These are phyloP conservation scores for Stylonectria norvegica DNA, from an alignment of 2,329 filamentous ascomycete genomes.

Conservation along the genomic window DNA sequence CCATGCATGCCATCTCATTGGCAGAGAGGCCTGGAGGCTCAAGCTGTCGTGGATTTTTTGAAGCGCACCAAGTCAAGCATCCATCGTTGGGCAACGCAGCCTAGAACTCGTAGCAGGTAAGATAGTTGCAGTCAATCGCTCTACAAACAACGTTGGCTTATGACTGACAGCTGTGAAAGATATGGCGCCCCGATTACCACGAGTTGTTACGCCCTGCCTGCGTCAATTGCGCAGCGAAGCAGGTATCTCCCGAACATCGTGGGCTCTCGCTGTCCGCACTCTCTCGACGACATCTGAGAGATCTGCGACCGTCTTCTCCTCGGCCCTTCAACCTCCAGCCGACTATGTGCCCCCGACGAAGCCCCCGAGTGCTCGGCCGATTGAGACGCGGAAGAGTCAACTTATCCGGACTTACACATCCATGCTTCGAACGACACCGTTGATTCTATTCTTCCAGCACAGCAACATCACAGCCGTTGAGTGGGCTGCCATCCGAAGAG, in stretches of 20 bases:
- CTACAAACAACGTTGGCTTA: not conserved
- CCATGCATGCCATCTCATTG: constrained; percentile 7
- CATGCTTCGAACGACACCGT: constrained; percentile 76
- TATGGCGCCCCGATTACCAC: constrained; percentile 25
- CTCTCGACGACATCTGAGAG: constrained; percentile 30
- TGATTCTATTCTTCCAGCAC: constrained; percentile 79
- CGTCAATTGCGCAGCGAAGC: constrained; percentile 23
- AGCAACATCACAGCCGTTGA: constrained; percentile 69
- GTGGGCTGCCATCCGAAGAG: constrained; percentile 44
- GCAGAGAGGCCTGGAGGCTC: constrained; percentile 2
- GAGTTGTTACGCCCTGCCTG: constrained; percentile 20
- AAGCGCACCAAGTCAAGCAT: too few species aligned
- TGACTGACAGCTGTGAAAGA: constrained; percentile 8
- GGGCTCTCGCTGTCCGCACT: constrained; percentile 18
- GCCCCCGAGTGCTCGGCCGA: constrained; percentile 80
- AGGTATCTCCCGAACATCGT: constrained; percentile 14
- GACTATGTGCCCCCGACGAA: constrained; percentile 64
- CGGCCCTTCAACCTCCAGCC: constrained; percentile 35
- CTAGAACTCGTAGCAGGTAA: too few species aligned
- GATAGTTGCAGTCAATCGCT: too few species aligned
- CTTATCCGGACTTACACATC: constrained; percentile 83
- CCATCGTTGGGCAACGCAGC: too few species aligned
- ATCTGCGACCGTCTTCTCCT: constrained; percentile 23
- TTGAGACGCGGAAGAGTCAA: constrained; percentile 87
- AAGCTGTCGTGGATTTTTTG: constrained; percentile 13